Conservation (phyloP, 441 rosid species). For the Euphorbia schlechtendalii region DNA sequence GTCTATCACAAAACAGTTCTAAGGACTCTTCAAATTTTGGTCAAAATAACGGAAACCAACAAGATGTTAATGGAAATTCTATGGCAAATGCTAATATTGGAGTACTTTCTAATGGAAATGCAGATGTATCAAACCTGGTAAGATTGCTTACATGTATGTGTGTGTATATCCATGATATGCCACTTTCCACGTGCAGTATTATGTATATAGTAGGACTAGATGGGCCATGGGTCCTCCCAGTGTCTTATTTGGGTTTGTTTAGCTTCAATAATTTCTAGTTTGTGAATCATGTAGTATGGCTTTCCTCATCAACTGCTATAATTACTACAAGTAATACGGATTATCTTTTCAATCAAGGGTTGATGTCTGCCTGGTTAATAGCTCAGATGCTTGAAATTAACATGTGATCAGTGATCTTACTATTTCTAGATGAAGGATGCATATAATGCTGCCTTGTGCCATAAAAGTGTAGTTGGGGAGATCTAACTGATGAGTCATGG, state of each 20-base stretch:
- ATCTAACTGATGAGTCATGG: no score
- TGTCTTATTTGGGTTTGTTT: no score
- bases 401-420: background rate
- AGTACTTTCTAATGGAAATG: constrained; percentile 41
- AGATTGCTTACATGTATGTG: constrained; percentile 4
- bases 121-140: constrained; percentile 57
- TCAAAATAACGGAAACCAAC: constrained; percentile 48
- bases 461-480: background rate
- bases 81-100: constrained; percentile 30
- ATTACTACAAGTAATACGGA: background rate
- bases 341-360: background rate
- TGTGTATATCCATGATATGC: no score
- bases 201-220: background rate
- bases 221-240: background rate
- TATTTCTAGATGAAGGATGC: background rate
- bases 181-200: no score
- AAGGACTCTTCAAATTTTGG: constrained; percentile 51
- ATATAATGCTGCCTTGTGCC: no score
- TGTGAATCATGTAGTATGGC: background rate
- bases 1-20: constrained; percentile 36
- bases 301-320: background rate
- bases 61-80: constrained; percentile 44
- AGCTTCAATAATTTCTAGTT: background rate
- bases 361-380: background rate
- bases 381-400: background rate